Evolutionary conservation across 1,284 basidiomycete species (phyloP), one percentile per base, ranked within the genome.

Genomic region (Veloboletus limbatus): DNA sequence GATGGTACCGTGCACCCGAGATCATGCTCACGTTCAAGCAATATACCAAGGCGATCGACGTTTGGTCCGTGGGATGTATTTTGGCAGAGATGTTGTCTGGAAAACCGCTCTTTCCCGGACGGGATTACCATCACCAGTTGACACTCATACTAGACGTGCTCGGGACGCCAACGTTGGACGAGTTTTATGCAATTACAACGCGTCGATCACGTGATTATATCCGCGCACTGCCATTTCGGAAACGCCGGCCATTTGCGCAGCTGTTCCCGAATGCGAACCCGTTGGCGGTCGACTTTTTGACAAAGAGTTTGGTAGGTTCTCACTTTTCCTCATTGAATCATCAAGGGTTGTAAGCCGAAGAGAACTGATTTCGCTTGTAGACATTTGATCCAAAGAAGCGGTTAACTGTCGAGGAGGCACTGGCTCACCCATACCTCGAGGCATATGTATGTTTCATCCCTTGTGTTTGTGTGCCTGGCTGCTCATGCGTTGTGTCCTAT

Each of bases 1-100:
- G 87, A 53, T 92, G 88, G 93, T 96, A 96, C 62, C 82, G 94
- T 33, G 93, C 93, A 0, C 93, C 93, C 2, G 93, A 96, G 67
- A 93, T 96, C 69, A 96, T 97, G 94, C 76, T 97, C 48, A 95
- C 92, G 3, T 96, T 97, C 75, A 92, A 94, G 65, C 89, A 94
- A 69, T 97, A 97, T 71, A 94, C 92, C 47, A 94, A 94, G 72
- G 89, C 91, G 24, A 93, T 95, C 59, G 92, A 94, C 59, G 81
- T 95, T 14, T 97, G 95, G 95, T 94, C 92, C 9, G 91, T 98
- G 22, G 95, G 95, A 6, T 97, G 95, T 66, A 97, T 98, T 64
- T 78, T 97, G 25, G 96, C 93, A 2, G 95, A 98, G 73, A 97
- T 98, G 94, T 75, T 98, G 6, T 88, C 84, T 3, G 90, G 93